Base-by-base conservation (phyloP, 805 yeast species). In the Lachancea waltii region DNA sequence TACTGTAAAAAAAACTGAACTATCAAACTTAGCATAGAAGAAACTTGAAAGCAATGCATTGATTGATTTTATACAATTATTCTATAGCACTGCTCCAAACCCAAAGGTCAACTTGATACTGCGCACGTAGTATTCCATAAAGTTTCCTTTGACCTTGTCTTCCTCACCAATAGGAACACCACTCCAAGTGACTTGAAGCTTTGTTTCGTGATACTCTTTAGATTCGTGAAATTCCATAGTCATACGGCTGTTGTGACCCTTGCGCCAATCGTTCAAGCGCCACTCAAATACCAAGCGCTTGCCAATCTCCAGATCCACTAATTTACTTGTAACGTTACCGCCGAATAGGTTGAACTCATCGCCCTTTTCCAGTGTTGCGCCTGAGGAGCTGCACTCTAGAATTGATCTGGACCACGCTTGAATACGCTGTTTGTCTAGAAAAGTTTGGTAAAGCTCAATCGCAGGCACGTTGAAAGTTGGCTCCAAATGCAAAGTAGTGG, bases 151-250 rank as follows among this genome's bases (percentile, higher is more conserved):
- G 27, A 85, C 95, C 51, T 81, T 64, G 52, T 94, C 92, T 56
- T 92, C 97, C 58, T 92, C 94, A 10, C 97, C 99, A 27, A 90
- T 70, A 13, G 99, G 99, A 35, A 92, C 81, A 11, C 97, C 97
- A 13, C 76, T 68, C 76, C 90, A 86, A 30, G 71, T 67, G 14
- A 87, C 86, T 43, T 77, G 77, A 65, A 89, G 68, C 42, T 73
- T 77, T 3, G 98, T 92, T 51, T 87, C 97, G 30, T 83, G 74
- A n/a, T 75, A 72, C 20, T 90, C 92, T 56, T 85, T 85, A 1
- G 64, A 58, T 38, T 61, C 64, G 41, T 75, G 75, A 48, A 92
- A 74, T 26, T 65, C 68, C 48, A 90, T 72, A 16, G 68, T 69
- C 50, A 92, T 65, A 3, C 68, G 69, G 1, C 97, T 92, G 56